phyloP scores from a whole-genome alignment of 2,329 filamentous ascomycete species.

The Scopulariopsis brevicaulis region DNA sequence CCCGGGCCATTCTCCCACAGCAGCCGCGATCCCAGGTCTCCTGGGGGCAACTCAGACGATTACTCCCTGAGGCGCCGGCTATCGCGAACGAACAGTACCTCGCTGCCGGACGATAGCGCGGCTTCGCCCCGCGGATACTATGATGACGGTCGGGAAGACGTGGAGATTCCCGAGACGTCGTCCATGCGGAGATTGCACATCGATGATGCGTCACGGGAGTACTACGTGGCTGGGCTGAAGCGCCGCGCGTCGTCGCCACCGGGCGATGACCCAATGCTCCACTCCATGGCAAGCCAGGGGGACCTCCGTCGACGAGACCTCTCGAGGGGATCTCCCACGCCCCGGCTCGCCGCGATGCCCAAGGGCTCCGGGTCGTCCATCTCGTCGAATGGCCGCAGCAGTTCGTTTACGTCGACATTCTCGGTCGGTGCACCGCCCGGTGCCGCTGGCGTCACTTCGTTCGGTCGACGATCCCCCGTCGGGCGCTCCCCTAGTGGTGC shows the following conservation, averaged over 20 bases:
- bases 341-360: constrained; percentile 33
- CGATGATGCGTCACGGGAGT: constrained; percentile 29
- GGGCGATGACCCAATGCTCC: constrained; percentile 30
- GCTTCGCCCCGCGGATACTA: constrained; percentile 32
- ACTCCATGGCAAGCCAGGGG: constrained; percentile 23
- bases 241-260: constrained; percentile 44
- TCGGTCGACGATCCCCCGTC: constrained; percentile 33
- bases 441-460: constrained; percentile 30
- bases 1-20: constrained; percentile 27
- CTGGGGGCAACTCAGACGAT: constrained; percentile 33
- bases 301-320: constrained; percentile 33
- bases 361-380: constrained; percentile 33
- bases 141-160: constrained; percentile 27
- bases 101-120: constrained; percentile 28
- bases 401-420: constrained; percentile 34
- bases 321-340: constrained; percentile 39
- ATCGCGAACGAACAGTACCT: constrained; percentile 34
- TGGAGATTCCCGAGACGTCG: constrained; percentile 38
- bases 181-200: constrained; percentile 38
- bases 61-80: constrained; percentile 31
- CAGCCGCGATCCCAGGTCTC: constrained; percentile 25
- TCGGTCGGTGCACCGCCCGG: constrained; percentile 27
- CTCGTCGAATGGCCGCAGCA: constrained; percentile 30
- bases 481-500: constrained; percentile 33
- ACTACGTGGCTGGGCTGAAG: constrained; percentile 35